These are phyloP conservation scores for Entomortierella beljakovae DNA, from an alignment of 192 early-diverging fungal species.

Conservation along the genomic window DNA sequence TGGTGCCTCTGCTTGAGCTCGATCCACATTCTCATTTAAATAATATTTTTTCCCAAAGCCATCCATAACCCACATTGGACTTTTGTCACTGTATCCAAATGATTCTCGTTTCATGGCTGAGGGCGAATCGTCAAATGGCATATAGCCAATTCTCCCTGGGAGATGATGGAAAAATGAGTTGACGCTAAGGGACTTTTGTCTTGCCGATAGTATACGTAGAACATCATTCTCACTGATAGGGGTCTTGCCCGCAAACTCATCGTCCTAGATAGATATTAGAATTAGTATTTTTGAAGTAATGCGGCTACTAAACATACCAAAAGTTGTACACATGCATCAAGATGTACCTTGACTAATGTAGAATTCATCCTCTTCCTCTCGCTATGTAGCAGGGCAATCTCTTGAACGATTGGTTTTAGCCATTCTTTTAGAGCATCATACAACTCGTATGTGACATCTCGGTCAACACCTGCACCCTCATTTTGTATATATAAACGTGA, in stretches of 20 bases:
- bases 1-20: conserved; percentile 10
- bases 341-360: conserved; percentile 20
- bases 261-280: no score
- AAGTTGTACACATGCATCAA: background rate
- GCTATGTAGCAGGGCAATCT: conserved; percentile 19
- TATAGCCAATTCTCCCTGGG: background rate
- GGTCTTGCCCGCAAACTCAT: background rate
- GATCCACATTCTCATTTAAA: conserved; percentile 20
- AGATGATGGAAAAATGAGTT: conserved; percentile 10
- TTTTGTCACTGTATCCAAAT: background rate
- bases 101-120: background rate
- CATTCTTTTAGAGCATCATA: conserved; percentile 35
- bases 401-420: conserved; percentile 26
- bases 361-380: conserved; percentile 21
- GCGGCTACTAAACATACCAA: no score
- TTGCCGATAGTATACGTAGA: conserved; percentile 16
- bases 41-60: conserved; percentile 28
- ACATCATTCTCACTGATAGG: conserved; percentile 21
- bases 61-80: background rate
- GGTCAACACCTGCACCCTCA: conserved; percentile 29
- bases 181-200: background rate
- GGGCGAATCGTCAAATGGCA: conserved; percentile 12
- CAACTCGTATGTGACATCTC: conserved; percentile 7
- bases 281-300: no score
- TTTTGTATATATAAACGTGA: conserved; percentile 26